Evolutionary conservation across 2,329 filamentous ascomycete genomes (phyloP), one percentile per base, ranked within the genome.

Genomic region (Mycosphaerella arachidis): DNA sequence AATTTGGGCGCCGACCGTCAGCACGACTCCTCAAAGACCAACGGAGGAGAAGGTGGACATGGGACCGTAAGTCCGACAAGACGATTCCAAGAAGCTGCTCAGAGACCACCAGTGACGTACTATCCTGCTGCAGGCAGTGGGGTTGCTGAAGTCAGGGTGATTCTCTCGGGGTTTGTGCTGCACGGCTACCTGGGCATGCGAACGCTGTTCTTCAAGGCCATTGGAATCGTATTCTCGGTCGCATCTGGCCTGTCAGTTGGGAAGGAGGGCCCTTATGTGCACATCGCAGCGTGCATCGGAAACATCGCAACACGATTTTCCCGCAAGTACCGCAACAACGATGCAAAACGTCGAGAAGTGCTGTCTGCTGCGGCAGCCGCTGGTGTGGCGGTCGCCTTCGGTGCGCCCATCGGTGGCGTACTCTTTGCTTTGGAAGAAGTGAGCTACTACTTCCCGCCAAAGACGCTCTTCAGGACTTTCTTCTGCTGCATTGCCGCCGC

Each of bases 291-390:
- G 0, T 96, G 93, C 67, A 88, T 97, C 24, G 94, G 94, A 60
- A 99, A 99, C 69, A 96, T 99, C 72, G 86, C 89, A 33, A 97
- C 93, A 70, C 90, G 94, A 71, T 74, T 97, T n/a, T 97, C 97
- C 68, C 78, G 85, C 62, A 99, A 99, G 73, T 99, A 97, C 74
- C 91, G 94, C 68, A 82, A 85, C 64, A 99, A 99, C 69, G 94
- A 99, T 71, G 94, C 86, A 56, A 99, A 99, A 75, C 83, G 94
- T 64, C 87, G 94, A 73, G 93, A 97, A 74, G 89, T 96, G 0
- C 80, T 97, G n/a, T 96, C 92, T 51, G 93, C 93, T 0, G 91
- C 91, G 24, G 92, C 93, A 0, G 92, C 93, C 0, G 91, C 91
- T 56, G 93, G 93, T 72, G 91, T 97, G 5, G 90, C 92, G 10